Percentiles rank a stretch among this genome's conserved stretches.
phyloP scores from a whole-genome alignment of 768 basidiomycete genomes.

The Porphyrellus cyaneotinctus region DNA sequence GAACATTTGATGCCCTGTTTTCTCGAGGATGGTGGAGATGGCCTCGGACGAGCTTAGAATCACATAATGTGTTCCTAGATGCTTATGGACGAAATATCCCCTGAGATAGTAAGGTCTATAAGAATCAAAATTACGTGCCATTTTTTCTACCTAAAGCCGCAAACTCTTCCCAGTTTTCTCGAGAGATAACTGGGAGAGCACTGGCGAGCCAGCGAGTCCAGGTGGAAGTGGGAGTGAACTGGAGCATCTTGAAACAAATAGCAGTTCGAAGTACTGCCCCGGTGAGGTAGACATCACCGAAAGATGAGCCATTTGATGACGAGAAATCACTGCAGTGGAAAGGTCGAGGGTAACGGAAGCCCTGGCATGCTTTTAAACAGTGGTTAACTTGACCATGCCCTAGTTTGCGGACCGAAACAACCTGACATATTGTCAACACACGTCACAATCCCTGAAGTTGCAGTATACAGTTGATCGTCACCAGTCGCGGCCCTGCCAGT shows the following conservation, averaged over 20 bases:
- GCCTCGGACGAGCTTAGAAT: constrained; percentile 46
- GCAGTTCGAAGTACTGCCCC: constrained; percentile 10
- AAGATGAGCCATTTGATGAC: neutral
- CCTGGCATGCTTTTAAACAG: too few relatives aligned
- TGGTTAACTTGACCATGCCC: too few relatives aligned
- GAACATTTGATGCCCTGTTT: constrained; percentile 53
- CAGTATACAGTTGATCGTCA: too few relatives aligned
- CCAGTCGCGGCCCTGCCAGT: too few relatives aligned
- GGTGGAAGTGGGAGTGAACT: constrained; percentile 12
- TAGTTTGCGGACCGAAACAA: too few relatives aligned
- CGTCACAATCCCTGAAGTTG: too few relatives aligned
- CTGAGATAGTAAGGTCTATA: constrained; percentile 17
- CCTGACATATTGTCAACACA: too few relatives aligned
- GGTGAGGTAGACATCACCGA: constrained; percentile 15
- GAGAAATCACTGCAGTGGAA: too few relatives aligned
- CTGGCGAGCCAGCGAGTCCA: constrained; percentile 29
- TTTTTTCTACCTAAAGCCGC: constrained; percentile 50
- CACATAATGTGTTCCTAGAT: constrained; percentile 46
- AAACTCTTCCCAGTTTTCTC: constrained; percentile 31
- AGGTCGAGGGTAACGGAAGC: too few relatives aligned
- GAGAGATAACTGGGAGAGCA: constrained; percentile 49
- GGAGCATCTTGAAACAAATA: neutral
- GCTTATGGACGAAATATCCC: constrained; percentile 14
- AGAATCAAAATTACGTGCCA: constrained; percentile 32
- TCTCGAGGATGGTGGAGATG: constrained; percentile 48